Evolutionary conservation across 768 basidiomycete genomes (phyloP).

Genomic region (Pilatotrama ljubarskyi): DNA sequence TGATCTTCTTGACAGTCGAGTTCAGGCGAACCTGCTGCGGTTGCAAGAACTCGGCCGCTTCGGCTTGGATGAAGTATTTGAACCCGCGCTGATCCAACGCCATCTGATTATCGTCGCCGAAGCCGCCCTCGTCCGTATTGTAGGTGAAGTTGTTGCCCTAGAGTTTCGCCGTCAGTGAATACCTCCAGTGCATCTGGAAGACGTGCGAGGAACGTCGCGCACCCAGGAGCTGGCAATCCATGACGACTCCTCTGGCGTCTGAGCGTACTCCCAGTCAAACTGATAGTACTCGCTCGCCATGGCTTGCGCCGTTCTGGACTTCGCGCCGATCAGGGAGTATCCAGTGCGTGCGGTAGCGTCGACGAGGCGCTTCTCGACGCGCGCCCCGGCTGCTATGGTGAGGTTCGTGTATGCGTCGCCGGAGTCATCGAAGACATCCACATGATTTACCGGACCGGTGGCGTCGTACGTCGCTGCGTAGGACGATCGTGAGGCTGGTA

Average conservation of each 20-base stretch:
- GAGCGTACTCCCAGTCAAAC: constrained; percentile 49
- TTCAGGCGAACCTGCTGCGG: constrained; percentile 48
- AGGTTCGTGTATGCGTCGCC: constrained; percentile 40
- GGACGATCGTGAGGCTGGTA: no score
- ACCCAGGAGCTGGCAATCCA: constrained; percentile 59
- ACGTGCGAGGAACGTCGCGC: no score
- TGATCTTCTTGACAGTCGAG: constrained; percentile 49
- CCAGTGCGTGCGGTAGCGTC: constrained; percentile 52
- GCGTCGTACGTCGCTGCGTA: constrained; percentile 50
- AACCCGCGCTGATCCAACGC: constrained; percentile 63
- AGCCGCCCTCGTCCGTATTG: constrained; percentile 53
- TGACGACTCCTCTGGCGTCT: constrained; percentile 48
- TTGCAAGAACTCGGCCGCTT: constrained; percentile 56
- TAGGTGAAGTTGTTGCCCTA: constrained; percentile 65
- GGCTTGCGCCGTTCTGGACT: constrained; percentile 45
- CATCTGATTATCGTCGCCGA: constrained; percentile 52
- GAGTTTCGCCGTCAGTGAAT: no score
- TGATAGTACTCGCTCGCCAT: constrained; percentile 57
- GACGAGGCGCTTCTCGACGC: constrained; percentile 41
- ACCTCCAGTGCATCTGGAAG: no score
- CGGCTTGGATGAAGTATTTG: constrained; percentile 53
- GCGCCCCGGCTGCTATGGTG: constrained; percentile 43
- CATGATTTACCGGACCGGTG: constrained; percentile 47
- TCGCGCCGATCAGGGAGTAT: constrained; percentile 48
- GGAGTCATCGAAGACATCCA: constrained; percentile 43